Percentiles rank a stretch among this genome's conserved stretches.
These are phyloP conservation scores for Stephanodiscus triporus DNA, from an alignment of 108 stramenopile species.

Conservation along the genomic window DNA sequence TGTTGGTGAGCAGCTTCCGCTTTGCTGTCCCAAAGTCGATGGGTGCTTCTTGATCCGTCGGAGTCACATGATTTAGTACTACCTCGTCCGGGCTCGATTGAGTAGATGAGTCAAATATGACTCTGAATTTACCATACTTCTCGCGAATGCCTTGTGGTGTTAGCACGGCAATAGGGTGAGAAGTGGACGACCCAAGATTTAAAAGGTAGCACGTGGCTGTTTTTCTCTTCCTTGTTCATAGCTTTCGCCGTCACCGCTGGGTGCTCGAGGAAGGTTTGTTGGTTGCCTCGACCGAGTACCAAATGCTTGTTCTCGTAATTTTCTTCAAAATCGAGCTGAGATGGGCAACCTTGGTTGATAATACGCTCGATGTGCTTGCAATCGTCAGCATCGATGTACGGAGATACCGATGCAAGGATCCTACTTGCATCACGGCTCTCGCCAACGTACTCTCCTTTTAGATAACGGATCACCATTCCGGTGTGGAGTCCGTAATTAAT, in stretches of 20 bases:
- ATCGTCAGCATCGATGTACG: no score
- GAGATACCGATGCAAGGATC: background rate
- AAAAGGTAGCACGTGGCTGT: conserved; percentile 18
- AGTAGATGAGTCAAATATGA: background rate
- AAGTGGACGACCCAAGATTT: background rate
- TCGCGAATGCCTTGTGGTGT: conserved; percentile 11
- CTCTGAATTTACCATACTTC: background rate
- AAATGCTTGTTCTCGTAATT: background rate
- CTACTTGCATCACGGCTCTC: background rate
- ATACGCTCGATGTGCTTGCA: background rate
- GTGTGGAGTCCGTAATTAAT: background rate
- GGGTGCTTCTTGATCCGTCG: background rate
- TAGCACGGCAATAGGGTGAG: conserved; percentile 3
- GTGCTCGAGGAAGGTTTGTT: background rate
- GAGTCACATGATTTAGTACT: conserved; percentile 1
- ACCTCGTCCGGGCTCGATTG: background rate
- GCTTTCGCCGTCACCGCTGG: background rate
- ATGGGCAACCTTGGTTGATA: background rate
- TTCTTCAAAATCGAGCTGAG: background rate
- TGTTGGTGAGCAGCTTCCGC: background rate
- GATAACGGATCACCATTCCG: no score
- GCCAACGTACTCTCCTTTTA: conserved; percentile 3
- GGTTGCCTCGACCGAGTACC: conserved; percentile 8
- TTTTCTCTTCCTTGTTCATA: conserved; percentile 23
- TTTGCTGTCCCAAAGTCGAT: conserved; percentile 1